phyloP scores from a whole-genome alignment of 148 eudicot species.

The Silene uniflora region DNA sequence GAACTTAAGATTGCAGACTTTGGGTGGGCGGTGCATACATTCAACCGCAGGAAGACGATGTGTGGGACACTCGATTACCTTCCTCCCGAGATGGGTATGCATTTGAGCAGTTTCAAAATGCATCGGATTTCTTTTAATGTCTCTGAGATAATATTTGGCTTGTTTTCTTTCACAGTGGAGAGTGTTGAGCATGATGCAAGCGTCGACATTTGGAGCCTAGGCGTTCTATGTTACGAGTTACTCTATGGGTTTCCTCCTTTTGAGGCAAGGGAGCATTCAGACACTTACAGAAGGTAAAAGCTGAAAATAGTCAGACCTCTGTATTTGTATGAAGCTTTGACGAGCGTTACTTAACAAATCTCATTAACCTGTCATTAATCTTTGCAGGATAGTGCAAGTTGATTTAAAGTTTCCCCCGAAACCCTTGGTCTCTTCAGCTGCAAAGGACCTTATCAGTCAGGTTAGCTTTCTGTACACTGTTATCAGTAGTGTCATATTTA shows the following conservation, averaged over 20 bases:
- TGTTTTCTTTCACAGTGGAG: constrained; percentile 51
- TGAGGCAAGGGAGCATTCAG: constrained; percentile 93
- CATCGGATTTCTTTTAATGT: background rate
- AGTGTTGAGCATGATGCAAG: constrained; percentile 91
- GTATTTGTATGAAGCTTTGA: background rate
- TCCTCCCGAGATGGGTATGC: constrained; percentile 99
- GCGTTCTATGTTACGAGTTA: constrained; percentile 83
- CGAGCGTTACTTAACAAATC: background rate
- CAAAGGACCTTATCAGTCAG: constrained; percentile 80
- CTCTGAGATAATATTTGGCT: constrained; percentile 4
- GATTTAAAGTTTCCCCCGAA: constrained; percentile 76
- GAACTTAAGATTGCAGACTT: constrained; percentile 97
- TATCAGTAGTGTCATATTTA: background rate
- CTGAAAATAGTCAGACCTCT: no score
- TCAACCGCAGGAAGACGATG: constrained; percentile 89
- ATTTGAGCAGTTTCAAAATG: background rate
- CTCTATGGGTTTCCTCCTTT: constrained; percentile 96
- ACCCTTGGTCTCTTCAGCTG: constrained; percentile 73
- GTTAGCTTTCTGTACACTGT: constrained; percentile 13
- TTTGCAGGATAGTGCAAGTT: constrained; percentile 73
- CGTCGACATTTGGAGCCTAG: constrained; percentile 98
- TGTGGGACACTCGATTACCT: constrained; percentile 97
- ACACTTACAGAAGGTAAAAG: constrained; percentile 81
- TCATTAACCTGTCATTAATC: background rate
- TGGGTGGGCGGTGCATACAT: constrained; percentile 99